Percentiles rank a stretch among this genome's conserved stretches.
Evolutionary conservation across 2,329 filamentous ascomycete genomes (phyloP).

Genomic region (Pyricularia grisea): DNA sequence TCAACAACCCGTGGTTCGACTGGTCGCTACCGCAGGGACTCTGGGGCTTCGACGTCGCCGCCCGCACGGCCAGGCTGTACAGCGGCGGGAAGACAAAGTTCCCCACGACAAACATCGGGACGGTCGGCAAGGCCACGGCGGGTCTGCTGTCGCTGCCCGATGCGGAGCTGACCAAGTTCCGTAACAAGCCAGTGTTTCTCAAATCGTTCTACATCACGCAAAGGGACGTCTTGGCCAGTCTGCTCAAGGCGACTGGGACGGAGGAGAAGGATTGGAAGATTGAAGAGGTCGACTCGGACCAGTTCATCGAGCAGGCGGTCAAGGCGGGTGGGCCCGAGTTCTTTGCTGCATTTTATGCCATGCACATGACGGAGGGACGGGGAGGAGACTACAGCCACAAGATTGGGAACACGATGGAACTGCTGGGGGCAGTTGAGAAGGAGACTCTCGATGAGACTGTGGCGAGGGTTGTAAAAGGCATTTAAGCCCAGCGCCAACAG

Average conservation of each 20-base stretch:
- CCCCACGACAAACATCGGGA: conserved; percentile 48
- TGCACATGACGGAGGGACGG: conserved; percentile 2
- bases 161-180: conserved; percentile 2
- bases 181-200: conserved; percentile 28
- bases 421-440: conserved; percentile 2
- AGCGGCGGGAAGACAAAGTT: conserved; percentile 49
- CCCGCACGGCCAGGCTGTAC: conserved; percentile 23
- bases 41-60: conserved; percentile 17
- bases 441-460: conserved; percentile 2
- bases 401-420: neutral
- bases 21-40: conserved; percentile 30
- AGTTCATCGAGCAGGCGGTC: neutral
- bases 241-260: conserved; percentile 48
- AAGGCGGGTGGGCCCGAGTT: neutral
- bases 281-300: conserved; percentile 8
- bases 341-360: neutral
- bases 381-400: conserved; percentile 2
- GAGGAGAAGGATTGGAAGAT: conserved; percentile 53
- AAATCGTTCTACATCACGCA: conserved; percentile 51
- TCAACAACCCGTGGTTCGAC: conserved; percentile 43
- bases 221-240: conserved; percentile 53
- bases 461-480: neutral
- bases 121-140: conserved; percentile 31
- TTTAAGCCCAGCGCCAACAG: neutral
- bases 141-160: conserved; percentile 32